These are phyloP conservation scores for Zopfochytrium polystomum DNA, from an alignment of 371 early-diverging fungal species.

Conservation along the genomic window DNA sequence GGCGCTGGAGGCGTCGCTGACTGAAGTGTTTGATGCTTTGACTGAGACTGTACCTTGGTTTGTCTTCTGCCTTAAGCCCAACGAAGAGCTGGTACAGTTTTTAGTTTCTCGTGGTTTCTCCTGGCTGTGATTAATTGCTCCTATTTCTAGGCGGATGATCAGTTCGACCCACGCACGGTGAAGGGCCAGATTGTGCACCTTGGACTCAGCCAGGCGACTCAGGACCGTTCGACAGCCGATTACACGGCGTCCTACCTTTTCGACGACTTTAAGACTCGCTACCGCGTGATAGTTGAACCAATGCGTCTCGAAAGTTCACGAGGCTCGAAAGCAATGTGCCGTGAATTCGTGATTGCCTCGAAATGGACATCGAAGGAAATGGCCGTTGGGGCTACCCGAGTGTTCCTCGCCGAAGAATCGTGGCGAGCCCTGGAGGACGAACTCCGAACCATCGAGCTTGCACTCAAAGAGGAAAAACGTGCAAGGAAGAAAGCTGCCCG, in stretches of 20 bases:
- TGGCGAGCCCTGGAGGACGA: constrained; percentile 73
- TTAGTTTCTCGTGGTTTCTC: no score
- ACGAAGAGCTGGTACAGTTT: constrained; percentile 28
- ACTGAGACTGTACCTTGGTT: constrained; percentile 84
- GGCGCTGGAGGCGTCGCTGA: constrained; percentile 67
- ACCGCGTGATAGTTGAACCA: constrained; percentile 42
- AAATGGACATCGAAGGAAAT: constrained; percentile 67
- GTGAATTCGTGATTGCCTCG: constrained; percentile 29
- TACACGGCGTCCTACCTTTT: constrained; percentile 62
- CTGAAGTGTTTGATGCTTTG: constrained; percentile 76
- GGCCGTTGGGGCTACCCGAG: constrained; percentile 64
- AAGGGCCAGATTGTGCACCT: constrained; percentile 26
- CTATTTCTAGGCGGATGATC: constrained; percentile 30
- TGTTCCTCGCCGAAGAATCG: constrained; percentile 66
- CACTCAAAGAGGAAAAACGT: constrained; percentile 45
- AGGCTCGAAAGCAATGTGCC: constrained; percentile 45
- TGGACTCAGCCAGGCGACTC: constrained; percentile 65
- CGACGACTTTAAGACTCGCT: constrained; percentile 69
- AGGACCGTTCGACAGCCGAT: constrained; percentile 35
- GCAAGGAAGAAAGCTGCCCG: constrained; percentile 36
- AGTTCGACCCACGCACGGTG: constrained; percentile 38
- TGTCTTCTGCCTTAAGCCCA: constrained; percentile 67
- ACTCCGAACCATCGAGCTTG: constrained; percentile 70
- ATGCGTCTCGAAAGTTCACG: constrained; percentile 27
- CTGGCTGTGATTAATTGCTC: constrained; percentile 3